These are phyloP conservation scores for Globisporangium mamillatum DNA, from an alignment of 352 stramenopile species.

Conservation along the genomic window DNA sequence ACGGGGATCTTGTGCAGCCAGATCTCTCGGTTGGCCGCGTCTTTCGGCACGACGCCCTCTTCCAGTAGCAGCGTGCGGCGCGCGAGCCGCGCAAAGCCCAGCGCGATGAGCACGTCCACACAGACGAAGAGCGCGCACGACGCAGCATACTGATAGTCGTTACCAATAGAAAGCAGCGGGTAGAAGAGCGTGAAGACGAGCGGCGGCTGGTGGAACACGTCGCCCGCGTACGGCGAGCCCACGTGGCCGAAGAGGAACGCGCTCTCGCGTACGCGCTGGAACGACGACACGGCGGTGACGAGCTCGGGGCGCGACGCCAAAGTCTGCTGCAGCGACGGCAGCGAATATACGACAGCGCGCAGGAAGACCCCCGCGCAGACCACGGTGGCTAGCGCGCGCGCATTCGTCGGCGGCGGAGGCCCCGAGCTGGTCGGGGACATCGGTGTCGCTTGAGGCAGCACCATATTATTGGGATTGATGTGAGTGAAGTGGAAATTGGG, in stretches of 20 bases:
- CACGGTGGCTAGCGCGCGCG: slow-evolving; percentile 18
- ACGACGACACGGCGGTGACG: slow-evolving; percentile 57
- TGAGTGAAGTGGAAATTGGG: neutral
- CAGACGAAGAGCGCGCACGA: slow-evolving; percentile 42
- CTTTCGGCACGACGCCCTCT: slow-evolving; percentile 37
- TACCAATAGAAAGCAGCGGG: slow-evolving; percentile 16
- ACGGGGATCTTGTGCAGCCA: slow-evolving; percentile 72
- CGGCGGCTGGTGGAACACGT: slow-evolving; percentile 82
- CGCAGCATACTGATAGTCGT: slow-evolving; percentile 27
- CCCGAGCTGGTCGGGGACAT: neutral
- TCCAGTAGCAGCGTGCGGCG: slow-evolving; percentile 37
- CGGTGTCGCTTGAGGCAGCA: neutral
- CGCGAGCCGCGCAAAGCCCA: slow-evolving; percentile 59
- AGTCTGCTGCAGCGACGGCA: slow-evolving; percentile 32
- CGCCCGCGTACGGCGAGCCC: slow-evolving; percentile 65
- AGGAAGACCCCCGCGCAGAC: slow-evolving; percentile 34
- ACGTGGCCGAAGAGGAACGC: slow-evolving; percentile 46
- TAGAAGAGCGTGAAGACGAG: slow-evolving; percentile 74
- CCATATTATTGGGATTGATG: neutral
- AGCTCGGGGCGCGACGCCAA: slow-evolving; percentile 62
- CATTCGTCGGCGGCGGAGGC: neutral
- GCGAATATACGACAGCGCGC: slow-evolving; percentile 36
- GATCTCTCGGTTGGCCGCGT: slow-evolving; percentile 44
- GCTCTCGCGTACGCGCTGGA: slow-evolving; percentile 57
- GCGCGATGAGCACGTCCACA: slow-evolving; percentile 54